Conservation (phyloP, 2,329 filamentous ascomycete species). For the Fusarium armeniacum region DNA sequence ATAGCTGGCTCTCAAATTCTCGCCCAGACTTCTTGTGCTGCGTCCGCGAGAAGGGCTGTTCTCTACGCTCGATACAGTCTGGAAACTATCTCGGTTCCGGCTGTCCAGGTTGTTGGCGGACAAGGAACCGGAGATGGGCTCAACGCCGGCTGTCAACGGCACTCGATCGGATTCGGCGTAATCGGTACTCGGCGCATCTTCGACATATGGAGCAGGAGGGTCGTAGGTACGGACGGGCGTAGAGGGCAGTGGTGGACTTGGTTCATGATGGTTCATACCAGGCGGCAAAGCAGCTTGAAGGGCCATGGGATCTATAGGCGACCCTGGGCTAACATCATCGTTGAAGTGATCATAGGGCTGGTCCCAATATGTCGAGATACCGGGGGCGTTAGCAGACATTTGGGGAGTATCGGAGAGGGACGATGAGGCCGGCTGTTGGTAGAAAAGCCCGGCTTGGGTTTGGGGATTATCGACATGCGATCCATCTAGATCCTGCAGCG, state of each 20-base stretch:
- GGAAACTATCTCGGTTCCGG: slow-evolving; percentile 67
- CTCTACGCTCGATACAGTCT: slow-evolving; percentile 68
- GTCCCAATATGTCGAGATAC: slow-evolving; percentile 68
- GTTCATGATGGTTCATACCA: slow-evolving; percentile 58
- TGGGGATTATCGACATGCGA: slow-evolving; percentile 33
- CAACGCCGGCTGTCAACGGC: slow-evolving; percentile 68
- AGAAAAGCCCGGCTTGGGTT: slow-evolving; percentile 23
- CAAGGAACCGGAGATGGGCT: slow-evolving; percentile 68
- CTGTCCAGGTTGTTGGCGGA: slow-evolving; percentile 58
- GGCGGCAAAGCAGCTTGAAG: slow-evolving; percentile 70
- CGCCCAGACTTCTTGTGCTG: slow-evolving; percentile 67
- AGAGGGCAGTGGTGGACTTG: slow-evolving; percentile 35
- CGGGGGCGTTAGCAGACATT: slow-evolving; percentile 56
- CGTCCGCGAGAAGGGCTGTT: slow-evolving; percentile 66
- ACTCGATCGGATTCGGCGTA: slow-evolving; percentile 70
- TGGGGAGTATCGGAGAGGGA: slow-evolving; percentile 32
- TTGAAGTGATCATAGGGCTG: slow-evolving; percentile 60
- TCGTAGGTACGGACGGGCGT: slow-evolving; percentile 49
- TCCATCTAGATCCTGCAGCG: slow-evolving; percentile 72
- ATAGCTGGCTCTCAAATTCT: slow-evolving; percentile 70
- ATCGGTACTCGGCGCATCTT: slow-evolving; percentile 53
- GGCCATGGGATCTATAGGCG: slow-evolving; percentile 67
- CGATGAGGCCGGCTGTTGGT: slow-evolving; percentile 25
- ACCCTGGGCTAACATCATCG: slow-evolving; percentile 57
- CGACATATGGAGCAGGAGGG: slow-evolving; percentile 55